Evolutionary conservation across 1,139 yeast species (phyloP), one percentile per base, ranked within the genome.

Genomic region (Saccharomycopsis hybrid): DNA sequence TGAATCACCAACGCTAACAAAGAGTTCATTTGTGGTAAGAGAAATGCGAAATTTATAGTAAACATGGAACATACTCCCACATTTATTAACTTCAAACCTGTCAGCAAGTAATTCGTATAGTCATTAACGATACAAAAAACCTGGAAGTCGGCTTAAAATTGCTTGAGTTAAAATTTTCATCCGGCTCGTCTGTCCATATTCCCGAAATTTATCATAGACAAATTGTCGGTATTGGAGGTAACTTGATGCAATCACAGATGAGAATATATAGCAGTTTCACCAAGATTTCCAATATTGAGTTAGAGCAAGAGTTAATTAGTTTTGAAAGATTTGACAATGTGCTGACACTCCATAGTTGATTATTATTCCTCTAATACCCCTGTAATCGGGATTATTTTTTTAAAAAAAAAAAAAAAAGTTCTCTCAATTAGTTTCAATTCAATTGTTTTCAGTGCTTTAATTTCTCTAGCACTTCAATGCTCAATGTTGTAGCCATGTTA

Each of bases 141-240:
- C 77, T 86, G 36, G 59, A 73, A 24, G 68, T 69, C 32, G 83
- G 90, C 1, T 68, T 87, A 50, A 72, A 73, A 18, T 71, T 87
- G 51, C 66, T 92, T 35, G 89, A 86, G 57, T 78, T 85, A 60
- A 98, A 92, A 64, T 72, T 89, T 48, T 97, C 98, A 4, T 80
- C 89, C 2, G 95, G 88, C 61, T 69, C 77, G 55, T 79, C 82
- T 41, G 87, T 92, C 64, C 89, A 84, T 60, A 82, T 92, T 37
- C 97, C 98, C 1, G 97, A 90, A 63, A 83, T 90, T 3, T 90
- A 85, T 69, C 98, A 92, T 68, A 85, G 92, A 59, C 94, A 92
- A 54, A 85, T 92, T 46, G 92, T 92, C 63, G 98, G 98, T 5
- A 83, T 89, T 49, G 97, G 97, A 5, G 98, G 98, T 0, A 77